Evolutionary conservation across 208 protist species (phyloP).

Genomic region (Acanthamoeba castellanii): DNA sequence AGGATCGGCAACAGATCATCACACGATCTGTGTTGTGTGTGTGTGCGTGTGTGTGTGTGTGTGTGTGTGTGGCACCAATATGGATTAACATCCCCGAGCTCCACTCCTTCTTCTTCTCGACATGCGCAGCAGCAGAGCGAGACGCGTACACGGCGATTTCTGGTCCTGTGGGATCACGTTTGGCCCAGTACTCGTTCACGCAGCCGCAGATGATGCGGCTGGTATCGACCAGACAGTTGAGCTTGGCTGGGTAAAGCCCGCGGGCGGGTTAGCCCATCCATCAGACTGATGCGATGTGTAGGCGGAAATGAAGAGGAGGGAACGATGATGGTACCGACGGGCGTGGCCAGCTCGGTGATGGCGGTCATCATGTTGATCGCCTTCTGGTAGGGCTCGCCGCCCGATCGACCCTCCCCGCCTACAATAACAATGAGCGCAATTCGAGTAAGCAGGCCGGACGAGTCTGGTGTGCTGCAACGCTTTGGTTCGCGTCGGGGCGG

Average conservation of each 20-base stretch:
- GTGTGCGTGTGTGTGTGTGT: background rate
- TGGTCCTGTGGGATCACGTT: background rate
- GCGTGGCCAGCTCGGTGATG: conserved; percentile 40
- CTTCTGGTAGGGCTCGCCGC: conserved; percentile 25
- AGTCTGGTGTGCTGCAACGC: background rate
- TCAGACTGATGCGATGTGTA: background rate
- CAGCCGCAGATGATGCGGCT: conserved; percentile 58
- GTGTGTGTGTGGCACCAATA: too few species aligned
- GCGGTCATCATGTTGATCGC: conserved; percentile 59
- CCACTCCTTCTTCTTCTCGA: too few species aligned
- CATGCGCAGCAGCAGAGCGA: background rate
- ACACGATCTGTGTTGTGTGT: background rate
- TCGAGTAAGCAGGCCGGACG: background rate
- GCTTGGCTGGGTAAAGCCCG: background rate
- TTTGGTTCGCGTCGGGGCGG: background rate
- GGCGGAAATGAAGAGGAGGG: background rate
- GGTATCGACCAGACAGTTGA: conserved; percentile 43
- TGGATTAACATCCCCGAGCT: too few species aligned
- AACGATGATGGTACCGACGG: background rate
- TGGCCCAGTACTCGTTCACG: conserved; percentile 51
- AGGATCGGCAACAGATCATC: conserved; percentile 63
- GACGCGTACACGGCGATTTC: conserved; percentile 53
- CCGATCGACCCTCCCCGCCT: background rate
- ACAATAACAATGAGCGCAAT: too few species aligned
- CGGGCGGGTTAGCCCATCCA: background rate